Evolutionary conservation across 2,329 filamentous ascomycete species (phyloP).

Genomic region (Talaromyces funiculosus): DNA sequence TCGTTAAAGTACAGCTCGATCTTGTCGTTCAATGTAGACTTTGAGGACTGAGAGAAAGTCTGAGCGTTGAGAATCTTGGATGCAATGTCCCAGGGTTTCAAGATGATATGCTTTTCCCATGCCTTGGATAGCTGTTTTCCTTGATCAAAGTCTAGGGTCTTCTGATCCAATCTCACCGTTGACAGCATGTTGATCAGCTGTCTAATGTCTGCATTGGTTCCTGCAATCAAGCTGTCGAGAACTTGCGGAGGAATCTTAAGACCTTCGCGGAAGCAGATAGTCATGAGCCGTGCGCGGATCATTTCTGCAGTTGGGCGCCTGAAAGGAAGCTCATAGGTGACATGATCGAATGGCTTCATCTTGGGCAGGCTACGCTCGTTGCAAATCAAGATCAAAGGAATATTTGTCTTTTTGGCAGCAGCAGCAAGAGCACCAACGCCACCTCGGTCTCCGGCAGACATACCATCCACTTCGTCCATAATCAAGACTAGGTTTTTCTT

Average conservation of each 20-base stretch:
- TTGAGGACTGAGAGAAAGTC: conserved; percentile 77
- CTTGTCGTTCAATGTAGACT: conserved; percentile 89
- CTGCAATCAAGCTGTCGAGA: conserved; percentile 89
- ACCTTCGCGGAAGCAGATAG: conserved; percentile 87
- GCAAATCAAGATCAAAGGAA: conserved; percentile 95
- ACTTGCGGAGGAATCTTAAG: conserved; percentile 77
- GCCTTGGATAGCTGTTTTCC: conserved; percentile 93
- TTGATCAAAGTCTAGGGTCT: conserved; percentile 73
- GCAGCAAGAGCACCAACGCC: conserved; percentile 92
- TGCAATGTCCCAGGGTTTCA: conserved; percentile 98
- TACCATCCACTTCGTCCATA: conserved; percentile 99
- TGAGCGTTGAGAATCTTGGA: conserved; percentile 84
- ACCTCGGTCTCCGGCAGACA: conserved; percentile 94
- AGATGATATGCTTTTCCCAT: conserved; percentile 94
- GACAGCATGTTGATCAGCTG: conserved; percentile 99
- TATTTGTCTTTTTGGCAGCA: conserved; percentile 88
- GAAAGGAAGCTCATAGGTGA: conserved; percentile 80
- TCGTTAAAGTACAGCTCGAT: conserved; percentile 99
- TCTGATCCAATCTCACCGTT: conserved; percentile 82
- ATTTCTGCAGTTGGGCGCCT: conserved; percentile 83
- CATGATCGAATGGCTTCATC: conserved; percentile 95
- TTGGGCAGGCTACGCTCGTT: conserved; percentile 89
- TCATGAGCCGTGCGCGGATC: conserved; percentile 87
- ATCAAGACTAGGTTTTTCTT: conserved; percentile 95
- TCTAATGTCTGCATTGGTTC: conserved; percentile 89